phyloP scores from a whole-genome alignment of 2,329 filamentous ascomycete genomes.

The Aspergillus latus region DNA sequence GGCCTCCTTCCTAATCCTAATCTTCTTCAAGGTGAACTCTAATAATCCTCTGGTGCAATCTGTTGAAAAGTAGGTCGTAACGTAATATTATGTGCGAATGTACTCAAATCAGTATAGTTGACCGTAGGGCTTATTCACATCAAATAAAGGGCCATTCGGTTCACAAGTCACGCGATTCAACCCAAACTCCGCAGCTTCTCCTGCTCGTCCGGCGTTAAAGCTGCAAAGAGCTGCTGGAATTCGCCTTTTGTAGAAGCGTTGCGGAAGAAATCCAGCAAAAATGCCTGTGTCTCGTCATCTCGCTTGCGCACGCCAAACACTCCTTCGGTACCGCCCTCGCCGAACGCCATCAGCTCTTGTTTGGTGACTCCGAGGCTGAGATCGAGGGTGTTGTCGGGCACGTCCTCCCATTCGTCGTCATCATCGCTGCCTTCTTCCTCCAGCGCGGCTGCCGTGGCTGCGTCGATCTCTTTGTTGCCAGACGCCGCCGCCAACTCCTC shows the following conservation, averaged over 20 bases:
- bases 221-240: slow-evolving; percentile 56
- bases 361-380: slow-evolving; percentile 69
- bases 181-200: slow-evolving; percentile 38
- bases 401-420: slow-evolving; percentile 84
- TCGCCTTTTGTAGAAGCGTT: slow-evolving; percentile 53
- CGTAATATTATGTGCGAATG: neutral
- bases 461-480: slow-evolving; percentile 55
- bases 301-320: slow-evolving; percentile 59
- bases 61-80: neutral
- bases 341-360: slow-evolving; percentile 76
- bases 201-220: slow-evolving; percentile 55
- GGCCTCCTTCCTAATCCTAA: neutral
- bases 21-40: neutral
- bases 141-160: neutral
- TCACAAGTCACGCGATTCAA: slow-evolving; percentile 9
- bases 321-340: slow-evolving; percentile 52
- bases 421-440: slow-evolving; percentile 62
- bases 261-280: slow-evolving; percentile 78
- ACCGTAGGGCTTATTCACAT: neutral
- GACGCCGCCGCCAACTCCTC: slow-evolving; percentile 85
- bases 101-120: neutral
- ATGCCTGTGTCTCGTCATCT: slow-evolving; percentile 88
- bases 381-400: slow-evolving; percentile 72
- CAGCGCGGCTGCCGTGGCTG: slow-evolving; percentile 60
- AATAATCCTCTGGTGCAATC: neutral